These are phyloP conservation scores for Immersiporthe knoxdaviesiana DNA, from an alignment of 2,329 filamentous ascomycete species.

Conservation along the genomic window DNA sequence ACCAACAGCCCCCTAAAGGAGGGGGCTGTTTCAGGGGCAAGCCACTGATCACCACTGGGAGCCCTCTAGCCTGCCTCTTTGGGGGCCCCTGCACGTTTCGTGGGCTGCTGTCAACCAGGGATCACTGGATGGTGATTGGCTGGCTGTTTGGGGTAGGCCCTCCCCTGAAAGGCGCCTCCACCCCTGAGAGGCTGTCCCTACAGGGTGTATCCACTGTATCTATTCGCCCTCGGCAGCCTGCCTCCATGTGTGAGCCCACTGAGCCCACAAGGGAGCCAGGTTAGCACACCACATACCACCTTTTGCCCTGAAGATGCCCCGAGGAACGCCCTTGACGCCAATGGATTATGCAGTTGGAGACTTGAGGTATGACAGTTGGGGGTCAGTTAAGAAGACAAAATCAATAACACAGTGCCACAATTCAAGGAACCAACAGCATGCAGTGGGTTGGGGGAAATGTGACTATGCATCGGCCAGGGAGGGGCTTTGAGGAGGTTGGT, in stretches of 20 bases:
- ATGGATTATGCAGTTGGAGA: slow-evolving; percentile 13
- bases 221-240: not conserved
- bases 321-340: slow-evolving; percentile 4
- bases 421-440: not conserved
- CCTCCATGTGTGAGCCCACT: not conserved
- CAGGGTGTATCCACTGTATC: not conserved
- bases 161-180: slow-evolving; percentile 3
- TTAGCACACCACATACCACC: slow-evolving; percentile 6
- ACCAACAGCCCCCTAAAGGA: not conserved
- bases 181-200: not conserved
- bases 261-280: not conserved
- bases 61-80: slow-evolving; percentile 8
- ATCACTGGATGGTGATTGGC: not conserved
- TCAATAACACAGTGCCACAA: not conserved
- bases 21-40: not conserved
- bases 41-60: slow-evolving; percentile 1
- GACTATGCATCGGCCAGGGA: not conserved
- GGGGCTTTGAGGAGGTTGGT: not conserved
- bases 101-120: slow-evolving; percentile 5
- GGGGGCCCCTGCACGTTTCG: slow-evolving; percentile 9
- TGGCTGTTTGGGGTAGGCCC: not conserved
- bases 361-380: not conserved
- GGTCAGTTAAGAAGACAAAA: not conserved
- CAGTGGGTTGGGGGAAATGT: not conserved
- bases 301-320: not conserved